phyloP scores from a whole-genome alignment of 1,139 yeast species.

The Suhomyces yuchorum region DNA sequence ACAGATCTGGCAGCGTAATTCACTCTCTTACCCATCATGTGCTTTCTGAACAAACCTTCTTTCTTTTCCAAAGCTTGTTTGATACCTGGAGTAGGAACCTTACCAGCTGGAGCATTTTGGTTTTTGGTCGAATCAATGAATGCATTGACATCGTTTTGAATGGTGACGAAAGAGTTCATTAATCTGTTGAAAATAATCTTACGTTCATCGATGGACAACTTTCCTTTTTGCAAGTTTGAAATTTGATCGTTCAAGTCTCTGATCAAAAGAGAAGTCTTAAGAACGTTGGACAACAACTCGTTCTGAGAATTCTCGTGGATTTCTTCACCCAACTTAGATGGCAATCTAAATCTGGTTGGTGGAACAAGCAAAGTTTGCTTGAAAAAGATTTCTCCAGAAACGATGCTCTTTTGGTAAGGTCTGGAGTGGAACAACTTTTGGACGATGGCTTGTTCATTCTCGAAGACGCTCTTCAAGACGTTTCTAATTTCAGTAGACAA shows the following conservation, averaged over 20 bases:
- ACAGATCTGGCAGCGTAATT: slow-evolving; percentile 99
- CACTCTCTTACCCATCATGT: slow-evolving; percentile 99
- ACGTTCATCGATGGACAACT: slow-evolving; percentile 61
- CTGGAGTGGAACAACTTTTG: slow-evolving; percentile 74
- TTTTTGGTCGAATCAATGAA: slow-evolving; percentile 91
- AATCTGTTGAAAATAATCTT: slow-evolving; percentile 80
- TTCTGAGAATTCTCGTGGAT: slow-evolving; percentile 94
- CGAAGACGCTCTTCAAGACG: slow-evolving; percentile 73
- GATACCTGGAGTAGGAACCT: slow-evolving; percentile 86
- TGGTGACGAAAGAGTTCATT: slow-evolving; percentile 91
- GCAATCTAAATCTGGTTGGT: slow-evolving; percentile 93
- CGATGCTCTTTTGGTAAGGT: slow-evolving; percentile 55
- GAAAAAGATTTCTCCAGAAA: slow-evolving; percentile 88
- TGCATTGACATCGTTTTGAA: slow-evolving; percentile 94
- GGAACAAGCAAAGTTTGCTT: slow-evolving; percentile 88
- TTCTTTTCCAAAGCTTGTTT: slow-evolving; percentile 98
- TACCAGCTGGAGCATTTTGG: slow-evolving; percentile 71
- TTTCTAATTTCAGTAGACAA: slow-evolving; percentile 85
- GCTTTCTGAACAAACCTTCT: slow-evolving; percentile 97
- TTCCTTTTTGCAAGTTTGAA: slow-evolving; percentile 62
- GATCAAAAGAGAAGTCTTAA: slow-evolving; percentile 78
- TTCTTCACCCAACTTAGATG: slow-evolving; percentile 96
- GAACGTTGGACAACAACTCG: slow-evolving; percentile 76
- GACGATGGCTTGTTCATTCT: slow-evolving; percentile 64
- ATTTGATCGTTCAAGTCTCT: slow-evolving; percentile 87